Conservation (phyloP, 305 asterid species). For the Fraxinus paxiana region DNA sequence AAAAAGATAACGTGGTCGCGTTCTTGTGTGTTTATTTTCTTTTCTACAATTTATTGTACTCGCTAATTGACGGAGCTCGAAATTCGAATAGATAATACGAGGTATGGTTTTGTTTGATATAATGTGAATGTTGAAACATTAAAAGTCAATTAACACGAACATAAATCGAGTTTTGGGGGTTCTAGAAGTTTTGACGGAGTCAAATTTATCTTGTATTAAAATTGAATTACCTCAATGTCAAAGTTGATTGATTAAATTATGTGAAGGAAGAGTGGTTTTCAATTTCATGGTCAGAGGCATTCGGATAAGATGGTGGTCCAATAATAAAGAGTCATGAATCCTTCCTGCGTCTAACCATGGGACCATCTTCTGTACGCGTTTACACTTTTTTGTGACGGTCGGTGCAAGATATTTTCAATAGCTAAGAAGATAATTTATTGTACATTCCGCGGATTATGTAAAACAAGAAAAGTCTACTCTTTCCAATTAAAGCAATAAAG, state of each 20-base stretch:
- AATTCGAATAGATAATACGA: background rate
- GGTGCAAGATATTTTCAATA: background rate
- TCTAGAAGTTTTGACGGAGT: background rate
- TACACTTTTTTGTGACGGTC: background rate
- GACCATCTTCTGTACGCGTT: background rate
- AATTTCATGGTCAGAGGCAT: background rate
- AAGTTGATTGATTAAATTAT: background rate
- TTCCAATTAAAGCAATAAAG: background rate
- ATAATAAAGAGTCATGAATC: background rate
- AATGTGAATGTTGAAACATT: background rate
- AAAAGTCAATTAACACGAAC: background rate
- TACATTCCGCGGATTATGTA: background rate
- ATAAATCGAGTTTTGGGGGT: background rate
- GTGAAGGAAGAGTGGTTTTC: background rate
- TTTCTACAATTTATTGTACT: no score
- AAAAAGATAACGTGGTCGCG: background rate
- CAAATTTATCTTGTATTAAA: background rate
- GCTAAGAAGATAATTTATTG: background rate
- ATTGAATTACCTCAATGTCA: background rate
- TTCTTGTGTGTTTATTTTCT: background rate
- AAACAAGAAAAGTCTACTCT: background rate
- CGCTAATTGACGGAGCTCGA: background rate
- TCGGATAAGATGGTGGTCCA: conserved; percentile 5
- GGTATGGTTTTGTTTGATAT: background rate
- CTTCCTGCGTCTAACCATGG: background rate